phyloP scores from a whole-genome alignment of 139 green algal species.

The Closterium sp. region DNA sequence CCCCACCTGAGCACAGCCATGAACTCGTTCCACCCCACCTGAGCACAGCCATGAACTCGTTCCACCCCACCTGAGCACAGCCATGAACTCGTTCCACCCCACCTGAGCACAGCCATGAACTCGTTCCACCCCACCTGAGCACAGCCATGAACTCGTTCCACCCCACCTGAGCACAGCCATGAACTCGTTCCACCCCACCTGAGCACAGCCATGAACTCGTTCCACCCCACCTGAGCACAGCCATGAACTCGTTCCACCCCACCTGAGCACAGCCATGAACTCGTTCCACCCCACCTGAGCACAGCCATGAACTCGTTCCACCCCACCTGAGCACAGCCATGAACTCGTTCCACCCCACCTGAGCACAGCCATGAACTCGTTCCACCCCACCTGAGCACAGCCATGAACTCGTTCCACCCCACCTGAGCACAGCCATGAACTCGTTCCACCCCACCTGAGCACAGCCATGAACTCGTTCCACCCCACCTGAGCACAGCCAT shows the following conservation, averaged over 20 bases:
- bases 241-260: slow-evolving; percentile 84
- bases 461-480: slow-evolving; percentile 79
- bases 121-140: slow-evolving; percentile 86
- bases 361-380: slow-evolving; percentile 69
- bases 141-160: slow-evolving; percentile 79
- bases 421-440: slow-evolving; percentile 60
- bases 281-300: slow-evolving; percentile 86
- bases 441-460: slow-evolving; percentile 86
- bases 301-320: slow-evolving; percentile 79
- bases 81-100: slow-evolving; percentile 84
- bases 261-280: slow-evolving; percentile 60
- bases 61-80: slow-evolving; percentile 74
- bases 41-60: slow-evolving; percentile 69
- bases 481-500: slow-evolving; percentile 64
- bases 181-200: slow-evolving; percentile 89
- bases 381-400: slow-evolving; percentile 74
- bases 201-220: slow-evolving; percentile 69
- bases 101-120: slow-evolving; percentile 60
- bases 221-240: slow-evolving; percentile 74
- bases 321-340: slow-evolving; percentile 64
- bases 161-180: slow-evolving; percentile 64
- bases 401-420: slow-evolving; percentile 84
- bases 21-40: slow-evolving; percentile 89
- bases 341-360: slow-evolving; percentile 89
- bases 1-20: slow-evolving; percentile 64